Evolutionary conservation across 2,329 filamentous ascomycete genomes (phyloP), one percentile per base, ranked within the genome.

Genomic region (Atkinsonella hypoxylon): DNA sequence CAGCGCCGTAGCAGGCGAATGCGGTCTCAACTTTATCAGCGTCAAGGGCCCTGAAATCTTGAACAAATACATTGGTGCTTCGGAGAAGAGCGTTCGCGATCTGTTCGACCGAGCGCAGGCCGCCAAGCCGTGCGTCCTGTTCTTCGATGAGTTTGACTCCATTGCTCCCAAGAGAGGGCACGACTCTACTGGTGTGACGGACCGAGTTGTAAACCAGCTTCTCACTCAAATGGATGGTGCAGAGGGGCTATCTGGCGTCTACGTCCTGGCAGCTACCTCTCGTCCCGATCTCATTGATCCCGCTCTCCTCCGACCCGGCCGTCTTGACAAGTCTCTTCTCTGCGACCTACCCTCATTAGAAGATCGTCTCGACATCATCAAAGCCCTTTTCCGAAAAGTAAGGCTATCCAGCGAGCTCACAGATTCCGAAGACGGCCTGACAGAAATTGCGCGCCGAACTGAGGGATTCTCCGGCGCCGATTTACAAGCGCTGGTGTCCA

Each of bases 201-300:
- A 98, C 67, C 82, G 94, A 38, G 94, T 98, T 0, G 93, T 98
- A 59, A 98, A 98, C 65, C 94, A 98, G 73, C 81, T 98, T 51
- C 78, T 98, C 11, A 98, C 94, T 0, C 91, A 97, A 67, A 98
- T 98, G 93, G 93, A 98, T 62, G 93, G 93, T 62, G 93, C 93
- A 0, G 94, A 98, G 67, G 94, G 93, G 0, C 71, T 98, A 4
- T 89, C 85, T 0, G 93, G 93, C 1, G 94, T 98, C 0, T 98
- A 98, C 60, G 93, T 98, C 6, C 78, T 98, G 2, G 94, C 94
- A 20, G 94, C 93, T 1, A 98, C 93, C 0, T 91, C 85, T 1
- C 76, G 94, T 5, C 94, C 94, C 0, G 94, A 98, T 65, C 72
- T 98, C 13, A 97, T 98, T 54, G 93, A 98, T 63, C 91, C 94